Evolutionary conservation across 441 rosid species (phyloP), one percentile per base, ranked within the genome.

Genomic region (Cnidoscolus chayamansa): DNA sequence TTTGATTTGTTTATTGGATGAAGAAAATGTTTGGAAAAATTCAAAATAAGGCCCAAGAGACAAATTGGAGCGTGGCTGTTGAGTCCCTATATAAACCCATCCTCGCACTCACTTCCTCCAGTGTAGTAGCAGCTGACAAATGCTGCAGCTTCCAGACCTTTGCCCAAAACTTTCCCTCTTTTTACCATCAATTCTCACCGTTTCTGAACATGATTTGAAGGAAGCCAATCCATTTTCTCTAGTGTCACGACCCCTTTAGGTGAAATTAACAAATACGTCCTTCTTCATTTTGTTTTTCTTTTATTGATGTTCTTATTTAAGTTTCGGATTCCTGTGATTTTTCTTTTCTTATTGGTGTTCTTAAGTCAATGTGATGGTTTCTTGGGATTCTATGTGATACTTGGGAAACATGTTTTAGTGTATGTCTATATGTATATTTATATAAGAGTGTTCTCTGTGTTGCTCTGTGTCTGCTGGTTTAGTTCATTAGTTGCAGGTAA

Each of bases 61-160:
- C 48, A 62, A 62, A 62, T 16, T 35, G 65, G 49, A 62, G 13
- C 16, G 10, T 19, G 32, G 32, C 45, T 5, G n/a, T 31, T 17
- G 55, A 65, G 4, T 37, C 68, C 55, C 11, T 20, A 12, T 65
- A 65, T 25, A 65, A 65, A 6, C 40, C 68, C 68, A 20, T 25
- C 17, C 12, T 9, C 35, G 37, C 49, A 25, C 30, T 35, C 25
- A 37, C 13, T 16, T 1, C 5, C 12, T 7, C 7, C 20, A 62
- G 63, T 15, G 63, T 30, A 32, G 63, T 15, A 8, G 48, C 65
- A 15, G 6, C 11, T 62, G 12, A 56, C 13, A 56, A 20, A 4
- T 55, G 30, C 59, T 4, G 9, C 4, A 49, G 5, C 12, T 3
- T 3, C n/a, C 4, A 56, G 13, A 10, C 5, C 32, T 2, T 31